Conservation (phyloP, 1,284 basidiomycete genomes). For the Ustilago tritici region DNA sequence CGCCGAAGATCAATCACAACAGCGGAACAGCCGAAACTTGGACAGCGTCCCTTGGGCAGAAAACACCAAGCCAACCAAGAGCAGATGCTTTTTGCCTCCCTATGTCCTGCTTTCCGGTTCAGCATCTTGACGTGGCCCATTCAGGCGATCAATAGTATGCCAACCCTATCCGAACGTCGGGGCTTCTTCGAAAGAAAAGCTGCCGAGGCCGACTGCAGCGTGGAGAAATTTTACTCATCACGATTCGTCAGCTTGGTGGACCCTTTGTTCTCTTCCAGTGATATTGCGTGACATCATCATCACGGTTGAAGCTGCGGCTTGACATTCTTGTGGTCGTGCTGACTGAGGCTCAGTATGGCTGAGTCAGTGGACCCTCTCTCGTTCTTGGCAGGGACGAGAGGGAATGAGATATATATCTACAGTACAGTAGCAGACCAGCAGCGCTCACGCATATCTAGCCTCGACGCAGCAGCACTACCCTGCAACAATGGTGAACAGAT, state of each 20-base stretch:
- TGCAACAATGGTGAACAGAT: conserved; percentile 29
- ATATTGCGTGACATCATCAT: background rate
- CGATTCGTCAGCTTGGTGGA: conserved; percentile 2
- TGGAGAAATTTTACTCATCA: conserved; percentile 10
- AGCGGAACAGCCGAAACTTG: background rate
- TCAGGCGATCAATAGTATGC: background rate
- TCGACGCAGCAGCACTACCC: background rate
- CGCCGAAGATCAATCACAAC: background rate
- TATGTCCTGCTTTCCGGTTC: no score
- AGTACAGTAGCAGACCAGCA: background rate
- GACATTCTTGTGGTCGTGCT: background rate
- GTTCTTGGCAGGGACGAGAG: background rate
- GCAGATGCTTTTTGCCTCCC: background rate
- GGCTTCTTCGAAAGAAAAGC: background rate
- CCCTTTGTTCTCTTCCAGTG: background rate
- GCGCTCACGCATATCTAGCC: background rate
- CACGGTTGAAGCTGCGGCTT: background rate
- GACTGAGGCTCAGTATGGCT: conserved; percentile 4
- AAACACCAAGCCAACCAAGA: no score
- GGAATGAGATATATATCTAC: background rate
- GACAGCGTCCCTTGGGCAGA: background rate
- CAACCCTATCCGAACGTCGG: background rate
- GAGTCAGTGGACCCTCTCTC: background rate
- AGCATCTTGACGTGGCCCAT: no score
- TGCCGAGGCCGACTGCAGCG: background rate